phyloP scores from a whole-genome alignment of 208 protist species.

The Herpetomonas tarakana region DNA sequence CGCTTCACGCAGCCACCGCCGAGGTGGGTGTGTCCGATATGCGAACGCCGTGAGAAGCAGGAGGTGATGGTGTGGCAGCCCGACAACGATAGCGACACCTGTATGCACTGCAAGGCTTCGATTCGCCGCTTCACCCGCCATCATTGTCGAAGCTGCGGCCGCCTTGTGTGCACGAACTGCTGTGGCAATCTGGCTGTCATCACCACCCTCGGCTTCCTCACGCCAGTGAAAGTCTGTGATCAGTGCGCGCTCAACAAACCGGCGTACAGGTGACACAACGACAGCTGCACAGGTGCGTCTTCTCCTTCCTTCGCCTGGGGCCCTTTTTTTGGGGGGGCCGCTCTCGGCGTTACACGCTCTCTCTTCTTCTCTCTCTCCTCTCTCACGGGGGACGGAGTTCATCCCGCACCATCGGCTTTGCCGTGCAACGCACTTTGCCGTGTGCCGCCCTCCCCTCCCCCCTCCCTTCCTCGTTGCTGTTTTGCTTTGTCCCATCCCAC shows the following conservation, averaged over 20 bases:
- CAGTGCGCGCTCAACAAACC: conserved; percentile 39
- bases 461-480: not conserved
- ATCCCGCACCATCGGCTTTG: not conserved
- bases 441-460: not conserved
- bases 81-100: conserved; percentile 45
- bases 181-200: conserved; percentile 51
- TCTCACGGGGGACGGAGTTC: conserved; percentile 6
- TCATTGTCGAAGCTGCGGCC: conserved; percentile 84
- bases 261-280: not conserved
- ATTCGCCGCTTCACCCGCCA: conserved; percentile 84
- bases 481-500: conserved; percentile 5
- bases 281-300: not conserved
- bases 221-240: conserved; percentile 72
- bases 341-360: conserved; percentile 4
- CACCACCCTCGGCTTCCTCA: conserved; percentile 53
- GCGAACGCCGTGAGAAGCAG: conserved; percentile 24
- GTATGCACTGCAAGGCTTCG: conserved; percentile 53
- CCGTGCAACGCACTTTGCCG: not conserved
- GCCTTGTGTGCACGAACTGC: conserved; percentile 70
- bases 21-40: conserved; percentile 77
- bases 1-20: conserved; percentile 53
- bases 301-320: not conserved
- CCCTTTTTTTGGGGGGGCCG: not conserved
- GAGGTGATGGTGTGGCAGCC: conserved; percentile 82
- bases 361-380: not conserved